Evolutionary conservation across 768 basidiomycete genomes (phyloP).

Genomic region (Amanita exitialis): DNA sequence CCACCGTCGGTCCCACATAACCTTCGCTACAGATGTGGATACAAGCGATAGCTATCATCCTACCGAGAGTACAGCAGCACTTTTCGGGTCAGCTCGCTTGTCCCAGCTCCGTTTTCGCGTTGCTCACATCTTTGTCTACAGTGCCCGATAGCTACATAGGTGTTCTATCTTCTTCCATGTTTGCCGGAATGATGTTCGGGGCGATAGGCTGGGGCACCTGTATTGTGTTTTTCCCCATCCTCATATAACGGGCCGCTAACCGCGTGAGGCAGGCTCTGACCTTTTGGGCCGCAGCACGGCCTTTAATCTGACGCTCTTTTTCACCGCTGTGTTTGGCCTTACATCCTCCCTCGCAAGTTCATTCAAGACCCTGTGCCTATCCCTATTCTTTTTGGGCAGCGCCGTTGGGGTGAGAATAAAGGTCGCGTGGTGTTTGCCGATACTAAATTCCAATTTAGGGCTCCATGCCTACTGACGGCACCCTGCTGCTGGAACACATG

Average conservation of each 20-base stretch:
- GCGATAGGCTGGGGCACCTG: slow-evolving; percentile 90
- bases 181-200: slow-evolving; percentile 96
- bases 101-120: background rate
- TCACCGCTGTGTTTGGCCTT: slow-evolving; percentile 85
- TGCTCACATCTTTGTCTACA: slow-evolving; percentile 14
- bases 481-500: slow-evolving; percentile 85
- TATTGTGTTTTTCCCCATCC: slow-evolving; percentile 27
- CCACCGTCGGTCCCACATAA: slow-evolving; percentile 14
- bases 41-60: slow-evolving; percentile 81
- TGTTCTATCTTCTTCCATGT: slow-evolving; percentile 77
- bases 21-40: slow-evolving; percentile 72
- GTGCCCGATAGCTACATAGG: slow-evolving; percentile 76
- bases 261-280: slow-evolving; percentile 53
- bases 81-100: slow-evolving; percentile 47
- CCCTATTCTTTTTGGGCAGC: slow-evolving; percentile 83
- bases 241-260: background rate
- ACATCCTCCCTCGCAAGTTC: slow-evolving; percentile 64
- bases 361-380: slow-evolving; percentile 58
- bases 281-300: slow-evolving; percentile 80
- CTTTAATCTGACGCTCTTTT: slow-evolving; percentile 87
- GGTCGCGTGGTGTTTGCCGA: background rate
- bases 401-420: slow-evolving; percentile 75
- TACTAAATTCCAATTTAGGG: slow-evolving; percentile 35
- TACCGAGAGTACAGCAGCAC: slow-evolving; percentile 94
- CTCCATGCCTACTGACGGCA: slow-evolving; percentile 96